These are phyloP conservation scores for Beta vulgaris DNA, from an alignment of 148 eudicot species.

Conservation along the genomic window DNA sequence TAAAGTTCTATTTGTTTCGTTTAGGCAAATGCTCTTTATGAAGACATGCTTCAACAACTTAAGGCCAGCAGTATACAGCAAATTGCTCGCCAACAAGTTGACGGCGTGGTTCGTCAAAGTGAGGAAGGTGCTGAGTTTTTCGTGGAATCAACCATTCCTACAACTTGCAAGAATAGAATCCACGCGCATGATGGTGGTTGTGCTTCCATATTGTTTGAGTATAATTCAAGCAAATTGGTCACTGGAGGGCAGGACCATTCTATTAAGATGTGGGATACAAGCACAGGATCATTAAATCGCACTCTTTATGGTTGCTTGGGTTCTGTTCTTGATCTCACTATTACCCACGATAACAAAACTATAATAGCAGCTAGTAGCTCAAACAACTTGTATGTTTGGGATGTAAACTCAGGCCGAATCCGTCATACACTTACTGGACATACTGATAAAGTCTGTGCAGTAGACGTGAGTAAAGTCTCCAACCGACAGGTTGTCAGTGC, in stretches of 20 bases:
- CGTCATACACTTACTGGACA: slow-evolving; percentile 94
- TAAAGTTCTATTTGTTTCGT: slow-evolving; percentile 2
- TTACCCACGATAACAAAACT: slow-evolving; percentile 74
- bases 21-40: slow-evolving; percentile 79
- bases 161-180: slow-evolving; percentile 56
- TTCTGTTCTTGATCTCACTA: slow-evolving; percentile 74
- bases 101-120: slow-evolving; percentile 84
- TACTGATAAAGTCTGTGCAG: slow-evolving; percentile 86
- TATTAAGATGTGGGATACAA: slow-evolving; percentile 86
- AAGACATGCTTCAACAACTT: slow-evolving; percentile 64
- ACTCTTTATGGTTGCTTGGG: slow-evolving; percentile 77
- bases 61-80: slow-evolving; percentile 63
- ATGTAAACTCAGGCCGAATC: slow-evolving; percentile 63
- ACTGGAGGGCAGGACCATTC: slow-evolving; percentile 88
- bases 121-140: slow-evolving; percentile 88
- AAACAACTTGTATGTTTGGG: slow-evolving; percentile 84
- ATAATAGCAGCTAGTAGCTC: slow-evolving; percentile 86
- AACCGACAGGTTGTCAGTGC: slow-evolving; percentile 70
- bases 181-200: slow-evolving; percentile 92
- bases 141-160: slow-evolving; percentile 66
- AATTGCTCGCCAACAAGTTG: slow-evolving; percentile 90
- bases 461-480: slow-evolving; percentile 82
- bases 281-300: slow-evolving; percentile 49
- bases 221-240: slow-evolving; percentile 64
- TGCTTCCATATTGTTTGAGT: slow-evolving; percentile 73